phyloP scores from a whole-genome alignment of 768 basidiomycete genomes.

The Naganishia vishniacii region DNA sequence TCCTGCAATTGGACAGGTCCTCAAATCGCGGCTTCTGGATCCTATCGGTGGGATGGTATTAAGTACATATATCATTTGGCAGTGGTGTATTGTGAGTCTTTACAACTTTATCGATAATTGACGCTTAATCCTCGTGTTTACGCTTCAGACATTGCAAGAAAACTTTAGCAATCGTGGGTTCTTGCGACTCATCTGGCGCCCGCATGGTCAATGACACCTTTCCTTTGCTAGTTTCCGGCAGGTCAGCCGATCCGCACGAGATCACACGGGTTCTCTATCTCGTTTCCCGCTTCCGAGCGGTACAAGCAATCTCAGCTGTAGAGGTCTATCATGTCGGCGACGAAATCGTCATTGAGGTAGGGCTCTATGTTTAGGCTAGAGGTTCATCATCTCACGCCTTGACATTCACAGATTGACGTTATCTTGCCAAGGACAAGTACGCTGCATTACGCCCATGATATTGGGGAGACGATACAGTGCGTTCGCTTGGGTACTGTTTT shows the following conservation, averaged over 20 bases:
- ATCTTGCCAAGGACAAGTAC: slow-evolving; percentile 38
- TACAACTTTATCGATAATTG: too few relatives aligned
- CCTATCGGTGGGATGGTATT: slow-evolving; percentile 50
- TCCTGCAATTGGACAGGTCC: slow-evolving; percentile 43
- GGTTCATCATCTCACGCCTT: background rate
- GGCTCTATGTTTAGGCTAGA: too few relatives aligned
- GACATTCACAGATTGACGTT: slow-evolving; percentile 35
- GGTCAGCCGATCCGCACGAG: slow-evolving; percentile 38
- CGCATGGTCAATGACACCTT: too few relatives aligned
- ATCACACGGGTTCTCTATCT: slow-evolving; percentile 48
- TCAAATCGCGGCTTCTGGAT: slow-evolving; percentile 47
- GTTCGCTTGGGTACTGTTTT: background rate
- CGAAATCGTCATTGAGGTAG: slow-evolving; percentile 35
- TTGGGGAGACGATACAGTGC: slow-evolving; percentile 48
- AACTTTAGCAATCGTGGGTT: slow-evolving; percentile 48
- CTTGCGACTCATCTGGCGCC: too few relatives aligned
- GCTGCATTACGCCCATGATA: slow-evolving; percentile 48
- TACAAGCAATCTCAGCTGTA: slow-evolving; percentile 46
- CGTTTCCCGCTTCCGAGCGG: slow-evolving; percentile 49
- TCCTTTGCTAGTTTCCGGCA: slow-evolving; percentile 44
- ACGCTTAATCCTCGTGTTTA: too few relatives aligned
- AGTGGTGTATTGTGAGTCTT: slow-evolving; percentile 40
- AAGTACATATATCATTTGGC: slow-evolving; percentile 47
- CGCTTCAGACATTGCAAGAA: slow-evolving; percentile 44
- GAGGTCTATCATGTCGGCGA: slow-evolving; percentile 50